phyloP scores from a whole-genome alignment of 148 eudicot species.

The Rhododendron mucronatum region DNA sequence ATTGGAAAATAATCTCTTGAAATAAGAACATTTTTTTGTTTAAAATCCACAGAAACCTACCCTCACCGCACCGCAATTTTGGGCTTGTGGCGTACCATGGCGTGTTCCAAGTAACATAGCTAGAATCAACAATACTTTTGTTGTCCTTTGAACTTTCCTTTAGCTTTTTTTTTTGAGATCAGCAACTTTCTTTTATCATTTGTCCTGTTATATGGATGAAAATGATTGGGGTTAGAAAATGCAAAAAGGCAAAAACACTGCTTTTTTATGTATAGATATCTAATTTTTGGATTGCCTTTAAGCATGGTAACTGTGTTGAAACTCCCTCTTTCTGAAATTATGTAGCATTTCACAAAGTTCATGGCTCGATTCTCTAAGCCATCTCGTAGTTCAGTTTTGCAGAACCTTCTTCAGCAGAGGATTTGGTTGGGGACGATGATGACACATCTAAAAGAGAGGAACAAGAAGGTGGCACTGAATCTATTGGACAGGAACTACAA shows the following conservation, averaged over 20 bases:
- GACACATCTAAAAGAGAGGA: conserved; percentile 42
- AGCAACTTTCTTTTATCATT: not conserved
- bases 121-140: not conserved
- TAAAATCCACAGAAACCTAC: not conserved
- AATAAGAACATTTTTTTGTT: not conserved
- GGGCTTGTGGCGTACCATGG: not conserved
- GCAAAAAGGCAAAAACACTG: not conserved
- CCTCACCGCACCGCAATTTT: not conserved
- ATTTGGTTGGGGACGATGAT: conserved; percentile 33
- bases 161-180: not conserved
- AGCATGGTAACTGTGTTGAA: not conserved
- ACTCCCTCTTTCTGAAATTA: conserved; percentile 4
- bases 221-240: not conserved
- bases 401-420: conserved; percentile 71
- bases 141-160: not conserved
- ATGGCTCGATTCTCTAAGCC: conserved; percentile 4
- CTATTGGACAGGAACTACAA: conserved; percentile 40
- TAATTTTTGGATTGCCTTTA: not conserved
- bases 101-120: not conserved
- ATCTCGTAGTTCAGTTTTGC: conserved; percentile 47
- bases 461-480: conserved; percentile 23
- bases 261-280: not conserved
- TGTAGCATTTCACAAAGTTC: not conserved
- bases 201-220: conserved; percentile 1
- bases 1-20: not conserved